Evolutionary conservation across 2,329 filamentous ascomycete genomes (phyloP).

Genomic region (Cladophialophora immunda): DNA sequence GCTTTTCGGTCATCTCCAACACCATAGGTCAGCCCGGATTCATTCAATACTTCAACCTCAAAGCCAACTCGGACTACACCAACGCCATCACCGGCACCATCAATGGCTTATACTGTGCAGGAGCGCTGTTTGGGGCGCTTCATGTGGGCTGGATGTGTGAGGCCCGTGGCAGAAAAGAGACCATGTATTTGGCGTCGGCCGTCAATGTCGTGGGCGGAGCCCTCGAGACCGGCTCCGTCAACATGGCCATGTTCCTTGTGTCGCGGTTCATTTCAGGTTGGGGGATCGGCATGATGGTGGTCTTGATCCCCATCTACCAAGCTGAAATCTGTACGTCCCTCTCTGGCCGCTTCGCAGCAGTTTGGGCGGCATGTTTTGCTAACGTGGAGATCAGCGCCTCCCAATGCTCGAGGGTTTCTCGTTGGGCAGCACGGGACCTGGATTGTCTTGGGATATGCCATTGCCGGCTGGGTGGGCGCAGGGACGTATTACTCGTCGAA

Average conservation of each 20-base stretch:
- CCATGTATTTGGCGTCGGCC: conserved; percentile 32
- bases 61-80: conserved; percentile 42
- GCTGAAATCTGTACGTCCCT: conserved; percentile 44
- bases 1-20: conserved; percentile 59
- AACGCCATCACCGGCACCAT: conserved; percentile 50
- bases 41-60: conserved; percentile 59
- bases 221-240: conserved; percentile 31
- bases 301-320: conserved; percentile 33
- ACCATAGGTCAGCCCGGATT: conserved; percentile 64
- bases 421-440: conserved; percentile 58
- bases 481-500: conserved; percentile 55
- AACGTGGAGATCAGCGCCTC: conserved; percentile 23
- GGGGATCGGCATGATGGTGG: conserved; percentile 36
- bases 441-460: conserved; percentile 58
- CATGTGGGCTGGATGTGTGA: conserved; percentile 35
- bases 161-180: conserved; percentile 32
- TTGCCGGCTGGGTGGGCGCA: conserved; percentile 56
- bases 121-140: conserved; percentile 32
- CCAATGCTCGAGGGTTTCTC: conserved; percentile 52
- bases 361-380: neutral
- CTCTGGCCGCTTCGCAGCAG: neutral
- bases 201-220: conserved; percentile 35
- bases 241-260: conserved; percentile 37
- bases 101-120: conserved; percentile 36
- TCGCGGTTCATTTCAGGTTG: conserved; percentile 34